These are phyloP conservation scores for Catharanthus roseus DNA, from an alignment of 257 asterid genomes.

Conservation along the genomic window DNA sequence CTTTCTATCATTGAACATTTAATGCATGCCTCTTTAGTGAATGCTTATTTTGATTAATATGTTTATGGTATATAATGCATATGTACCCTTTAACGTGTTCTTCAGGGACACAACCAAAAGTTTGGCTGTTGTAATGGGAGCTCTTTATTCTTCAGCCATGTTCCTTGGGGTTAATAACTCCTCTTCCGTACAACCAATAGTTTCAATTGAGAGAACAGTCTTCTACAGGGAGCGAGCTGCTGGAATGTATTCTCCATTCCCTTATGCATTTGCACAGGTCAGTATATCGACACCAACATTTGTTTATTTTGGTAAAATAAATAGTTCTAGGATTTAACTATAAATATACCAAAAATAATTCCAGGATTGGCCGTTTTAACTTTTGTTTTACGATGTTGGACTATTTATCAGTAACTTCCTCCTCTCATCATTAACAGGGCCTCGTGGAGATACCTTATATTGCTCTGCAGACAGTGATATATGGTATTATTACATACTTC, in stretches of 20 bases:
- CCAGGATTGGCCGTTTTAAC: background rate
- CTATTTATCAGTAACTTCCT: constrained; percentile 2
- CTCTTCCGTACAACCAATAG: constrained; percentile 81
- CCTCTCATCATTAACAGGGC: constrained; percentile 42
- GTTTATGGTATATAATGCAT: background rate
- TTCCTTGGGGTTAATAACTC: constrained; percentile 86
- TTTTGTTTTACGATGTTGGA: background rate
- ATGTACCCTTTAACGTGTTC: constrained; percentile 12
- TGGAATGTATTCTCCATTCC: constrained; percentile 74
- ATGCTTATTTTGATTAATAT: background rate
- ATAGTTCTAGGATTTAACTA: background rate
- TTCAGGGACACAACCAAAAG: constrained; percentile 69
- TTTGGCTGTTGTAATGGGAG: constrained; percentile 69
- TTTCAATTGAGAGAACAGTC: constrained; percentile 79
- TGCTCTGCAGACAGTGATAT: constrained; percentile 54
- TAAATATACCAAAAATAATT: background rate
- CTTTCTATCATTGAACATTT: background rate
- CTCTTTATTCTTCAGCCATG: constrained; percentile 60
- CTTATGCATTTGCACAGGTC: constrained; percentile 87
- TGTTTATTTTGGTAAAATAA: background rate
- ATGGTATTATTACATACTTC: constrained; percentile 71
- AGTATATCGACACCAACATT: constrained; percentile 8
- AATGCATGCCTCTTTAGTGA: background rate
- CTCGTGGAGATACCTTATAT: constrained; percentile 78
- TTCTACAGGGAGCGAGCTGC: constrained; percentile 93